These are phyloP conservation scores for Rhodotorula sp. DNA, from an alignment of 1,284 basidiomycete genomes.

Conservation along the genomic window DNA sequence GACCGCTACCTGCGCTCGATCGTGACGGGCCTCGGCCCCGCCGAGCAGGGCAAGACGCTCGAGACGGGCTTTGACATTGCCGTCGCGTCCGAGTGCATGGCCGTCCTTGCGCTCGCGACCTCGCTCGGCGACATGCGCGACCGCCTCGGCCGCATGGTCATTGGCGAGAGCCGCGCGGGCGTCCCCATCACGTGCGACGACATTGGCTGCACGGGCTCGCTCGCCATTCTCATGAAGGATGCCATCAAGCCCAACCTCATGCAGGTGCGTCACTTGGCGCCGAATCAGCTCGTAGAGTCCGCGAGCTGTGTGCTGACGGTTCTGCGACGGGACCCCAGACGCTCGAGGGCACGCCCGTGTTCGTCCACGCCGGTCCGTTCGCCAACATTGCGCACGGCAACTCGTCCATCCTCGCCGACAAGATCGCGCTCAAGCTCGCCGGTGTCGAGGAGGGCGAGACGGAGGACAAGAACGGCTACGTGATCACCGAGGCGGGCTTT, in stretches of 20 bases:
- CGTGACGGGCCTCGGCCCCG: constrained; percentile 83
- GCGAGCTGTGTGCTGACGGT: no score
- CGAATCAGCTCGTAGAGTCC: no score
- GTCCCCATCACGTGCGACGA: constrained; percentile 96
- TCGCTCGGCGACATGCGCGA: constrained; percentile 89
- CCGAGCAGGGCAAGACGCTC: constrained; percentile 86
- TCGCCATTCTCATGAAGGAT: constrained; percentile 98
- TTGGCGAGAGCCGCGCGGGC: constrained; percentile 89
- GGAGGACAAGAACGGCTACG: constrained; percentile 80
- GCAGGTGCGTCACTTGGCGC: constrained; percentile 53
- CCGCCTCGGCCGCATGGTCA: constrained; percentile 89
- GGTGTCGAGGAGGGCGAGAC: constrained; percentile 92
- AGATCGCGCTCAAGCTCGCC: constrained; percentile 93
- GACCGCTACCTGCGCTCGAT: constrained; percentile 96
- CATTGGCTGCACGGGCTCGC: constrained; percentile 90
- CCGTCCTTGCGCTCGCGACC: constrained; percentile 88
- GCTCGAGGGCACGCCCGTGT: constrained; percentile 96
- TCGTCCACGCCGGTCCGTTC: constrained; percentile 98
- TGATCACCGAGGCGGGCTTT: constrained; percentile 97
- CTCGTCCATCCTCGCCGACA: constrained; percentile 96
- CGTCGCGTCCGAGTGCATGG: constrained; percentile 98
- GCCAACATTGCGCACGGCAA: constrained; percentile 99
- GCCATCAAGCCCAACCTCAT: constrained; percentile 99
- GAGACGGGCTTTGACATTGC: constrained; percentile 94
- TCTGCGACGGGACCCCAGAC: constrained; percentile 58